Evolutionary conservation across 176 grass and related monocot species (phyloP).

Genomic region (Dendrocalamus sinicus): DNA sequence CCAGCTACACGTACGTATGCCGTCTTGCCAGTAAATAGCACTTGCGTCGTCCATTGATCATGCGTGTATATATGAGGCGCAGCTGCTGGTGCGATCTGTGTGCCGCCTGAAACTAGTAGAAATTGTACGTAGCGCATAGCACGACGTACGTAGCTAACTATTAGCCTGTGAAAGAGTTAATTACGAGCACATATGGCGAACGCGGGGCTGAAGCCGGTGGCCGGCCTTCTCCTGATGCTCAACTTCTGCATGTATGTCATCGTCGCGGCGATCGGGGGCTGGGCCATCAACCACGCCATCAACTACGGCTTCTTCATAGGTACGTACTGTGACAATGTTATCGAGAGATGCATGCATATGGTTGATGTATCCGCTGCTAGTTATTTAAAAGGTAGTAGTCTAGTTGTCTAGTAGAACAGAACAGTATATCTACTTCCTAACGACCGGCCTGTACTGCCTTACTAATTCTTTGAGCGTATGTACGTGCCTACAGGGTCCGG

Average conservation of each 20-base stretch:
- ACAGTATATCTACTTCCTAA: no score
- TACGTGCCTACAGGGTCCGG: conserved; percentile 32
- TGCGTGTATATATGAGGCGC: conserved; percentile 44
- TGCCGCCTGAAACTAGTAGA: conserved; percentile 20
- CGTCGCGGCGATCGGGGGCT: conserved; percentile 76
- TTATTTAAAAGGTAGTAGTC: no score
- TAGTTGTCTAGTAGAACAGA: no score
- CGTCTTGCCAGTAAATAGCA: background rate
- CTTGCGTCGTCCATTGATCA: background rate
- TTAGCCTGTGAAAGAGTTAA: background rate
- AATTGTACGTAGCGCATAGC: background rate
- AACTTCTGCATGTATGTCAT: conserved; percentile 97
- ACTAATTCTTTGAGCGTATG: background rate
- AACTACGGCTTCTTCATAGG: conserved; percentile 76
- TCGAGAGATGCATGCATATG: no score
- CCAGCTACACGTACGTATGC: background rate
- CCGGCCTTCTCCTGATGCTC: conserved; percentile 69
- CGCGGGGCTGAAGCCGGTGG: conserved; percentile 58
- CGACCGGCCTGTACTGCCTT: background rate
- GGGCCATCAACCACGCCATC: conserved; percentile 90
- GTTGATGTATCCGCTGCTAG: no score
- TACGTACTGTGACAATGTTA: background rate
- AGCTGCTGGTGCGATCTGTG: background rate
- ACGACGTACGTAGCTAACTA: background rate
- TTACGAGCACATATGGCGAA: conserved; percentile 51